Evolutionary conservation across 169 alveolate genomes (phyloP), one percentile per base, ranked within the genome.

Genomic region (Toxoplasma gondii): DNA sequence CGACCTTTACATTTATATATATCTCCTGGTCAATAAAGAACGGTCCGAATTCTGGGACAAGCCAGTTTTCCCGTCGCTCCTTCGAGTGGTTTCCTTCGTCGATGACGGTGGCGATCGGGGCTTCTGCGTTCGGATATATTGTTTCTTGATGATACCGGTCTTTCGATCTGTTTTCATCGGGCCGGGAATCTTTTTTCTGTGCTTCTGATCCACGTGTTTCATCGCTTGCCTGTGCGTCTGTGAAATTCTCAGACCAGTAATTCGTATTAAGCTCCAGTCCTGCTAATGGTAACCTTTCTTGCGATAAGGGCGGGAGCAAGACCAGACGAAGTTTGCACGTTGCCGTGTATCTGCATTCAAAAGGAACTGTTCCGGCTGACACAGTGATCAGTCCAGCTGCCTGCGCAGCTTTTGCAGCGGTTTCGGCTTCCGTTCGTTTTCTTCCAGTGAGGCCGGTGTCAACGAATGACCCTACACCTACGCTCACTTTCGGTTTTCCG

Each of bases 331-430:
- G 39, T 27, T 78, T 78, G 29, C 87, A 78, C 19, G 45, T 34
- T 38, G 29, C 39, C 0, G 41, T 39, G 34, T 16, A 34, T 34
- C 24, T 34, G 34, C 87, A 78, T 34, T 27, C 87, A 39, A 19
- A 41, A 38, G 87, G 87, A 34, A 78, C 87, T 38, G 87, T 22
- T 39, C 87, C 87, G 27, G 87, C 87, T 22, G 87, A 78, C 45
- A 78, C 87, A n/a, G 87, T 16, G 27, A 78, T 78, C 39, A 78
- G 45, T 31, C 22, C 44, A 22, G 87, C 43, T 0, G 39, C 44
- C 45, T 78, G 53, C 7, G 87, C 87, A 7, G 87, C 87, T 78
- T 34, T 19, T 38, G 53, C 45, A 22, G 87, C 87, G 7, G 4
- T n/a, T 34, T 31, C 4, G 31, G 45, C 87, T 39, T 27, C 45